Conservation (phyloP, 805 yeast species). For the Wickerhamiella bombiphila region DNA sequence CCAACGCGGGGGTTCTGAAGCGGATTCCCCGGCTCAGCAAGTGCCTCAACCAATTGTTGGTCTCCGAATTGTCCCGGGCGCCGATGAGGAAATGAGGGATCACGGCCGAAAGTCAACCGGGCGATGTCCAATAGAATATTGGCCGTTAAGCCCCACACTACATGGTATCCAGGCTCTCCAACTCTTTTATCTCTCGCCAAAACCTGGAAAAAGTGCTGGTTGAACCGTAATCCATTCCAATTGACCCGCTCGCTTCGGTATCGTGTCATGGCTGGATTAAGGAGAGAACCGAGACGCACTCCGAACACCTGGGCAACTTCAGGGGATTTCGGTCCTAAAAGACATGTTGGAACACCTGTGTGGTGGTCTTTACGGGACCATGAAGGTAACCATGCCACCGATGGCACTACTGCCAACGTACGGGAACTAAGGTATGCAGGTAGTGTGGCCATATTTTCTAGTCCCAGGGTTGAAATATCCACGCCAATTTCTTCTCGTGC, state of each 20-base stretch:
- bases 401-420: constrained; percentile 69
- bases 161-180: constrained; percentile 21
- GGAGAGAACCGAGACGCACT: constrained; percentile 17
- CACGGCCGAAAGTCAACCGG: constrained; percentile 20
- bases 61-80: constrained; percentile 19
- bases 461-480: constrained; percentile 5
- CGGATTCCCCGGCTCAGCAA: constrained; percentile 8
- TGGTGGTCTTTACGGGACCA: not conserved
- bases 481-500: constrained; percentile 80
- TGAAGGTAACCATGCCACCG: constrained; percentile 25
- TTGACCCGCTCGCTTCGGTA: constrained; percentile 18
- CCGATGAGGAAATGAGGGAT: constrained; percentile 23
- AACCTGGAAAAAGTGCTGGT: constrained; percentile 23
- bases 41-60: constrained; percentile 18
- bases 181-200: constrained; percentile 17
- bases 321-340: constrained; percentile 6
- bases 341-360: constrained; percentile 13
- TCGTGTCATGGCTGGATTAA: constrained; percentile 13
- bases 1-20: not conserved
- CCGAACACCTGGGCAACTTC: constrained; percentile 25
- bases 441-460: constrained; percentile 27
- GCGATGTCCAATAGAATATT: constrained; percentile 28
- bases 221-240: constrained; percentile 25
- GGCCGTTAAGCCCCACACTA: constrained; percentile 32
- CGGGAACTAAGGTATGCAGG: constrained; percentile 78